These are phyloP conservation scores for Salvia hispanica DNA, from an alignment of 257 asterid species.

Conservation along the genomic window DNA sequence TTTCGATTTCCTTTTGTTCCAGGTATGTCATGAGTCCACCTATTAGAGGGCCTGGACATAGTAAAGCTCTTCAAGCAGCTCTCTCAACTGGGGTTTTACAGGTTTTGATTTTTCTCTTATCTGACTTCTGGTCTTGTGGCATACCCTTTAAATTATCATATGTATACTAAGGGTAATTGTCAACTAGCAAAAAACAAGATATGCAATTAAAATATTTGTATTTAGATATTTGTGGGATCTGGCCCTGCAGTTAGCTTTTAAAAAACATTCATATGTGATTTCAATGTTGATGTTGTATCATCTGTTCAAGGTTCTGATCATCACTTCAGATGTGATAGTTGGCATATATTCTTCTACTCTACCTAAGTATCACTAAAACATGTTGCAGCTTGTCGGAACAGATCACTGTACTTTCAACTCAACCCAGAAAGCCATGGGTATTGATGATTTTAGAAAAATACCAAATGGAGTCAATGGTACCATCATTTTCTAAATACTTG, in stretches of 20 bases:
- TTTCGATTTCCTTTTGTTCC: constrained; percentile 20
- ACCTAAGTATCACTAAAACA: constrained; percentile 24
- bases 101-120: constrained; percentile 46
- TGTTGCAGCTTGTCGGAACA: constrained; percentile 91
- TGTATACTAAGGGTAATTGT: neutral
- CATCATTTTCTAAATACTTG: constrained; percentile 17
- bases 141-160: neutral
- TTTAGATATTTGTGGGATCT: neutral
- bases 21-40: constrained; percentile 99
- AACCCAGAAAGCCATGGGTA: constrained; percentile 83
- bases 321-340: constrained; percentile 18
- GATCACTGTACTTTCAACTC: constrained; percentile 96
- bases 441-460: constrained; percentile 86
- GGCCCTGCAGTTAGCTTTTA: neutral
- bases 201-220: neutral
- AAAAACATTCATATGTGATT: neutral
- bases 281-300: neutral
- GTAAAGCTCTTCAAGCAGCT: constrained; percentile 95
- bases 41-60: constrained; percentile 87
- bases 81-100: constrained; percentile 84
- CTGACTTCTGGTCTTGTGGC: constrained; percentile 5
- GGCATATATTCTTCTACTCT: neutral
- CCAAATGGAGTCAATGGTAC: constrained; percentile 98
- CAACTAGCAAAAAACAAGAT: neutral
- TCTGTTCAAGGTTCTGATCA: constrained; percentile 10